Conservation (phyloP, 768 basidiomycete genomes). For the Chalciporus pseudorubinellus region DNA sequence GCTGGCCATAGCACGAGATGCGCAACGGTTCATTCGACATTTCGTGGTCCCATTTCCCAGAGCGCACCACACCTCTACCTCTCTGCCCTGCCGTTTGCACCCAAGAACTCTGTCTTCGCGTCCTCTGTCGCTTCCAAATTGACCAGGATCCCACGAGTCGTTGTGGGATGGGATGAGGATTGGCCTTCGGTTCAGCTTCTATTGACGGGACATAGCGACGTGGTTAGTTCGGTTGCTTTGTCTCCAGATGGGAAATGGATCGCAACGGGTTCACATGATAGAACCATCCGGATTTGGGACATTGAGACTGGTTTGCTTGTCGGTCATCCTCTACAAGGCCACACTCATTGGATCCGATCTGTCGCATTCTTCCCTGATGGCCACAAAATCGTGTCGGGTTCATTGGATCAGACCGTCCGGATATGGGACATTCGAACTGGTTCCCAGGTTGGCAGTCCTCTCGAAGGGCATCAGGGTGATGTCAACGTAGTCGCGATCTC, state of each 20-base stretch:
- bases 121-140: too few species aligned
- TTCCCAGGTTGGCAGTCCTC: neutral
- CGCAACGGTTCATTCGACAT: too few species aligned
- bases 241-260: constrained; percentile 1
- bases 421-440: constrained; percentile 9
- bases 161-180: neutral
- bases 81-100: too few species aligned
- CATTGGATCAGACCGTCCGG: constrained; percentile 3
- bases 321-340: neutral
- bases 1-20: too few species aligned
- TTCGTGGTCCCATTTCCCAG: too few species aligned
- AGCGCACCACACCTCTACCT: too few species aligned
- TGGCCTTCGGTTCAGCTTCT: neutral
- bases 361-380: neutral
- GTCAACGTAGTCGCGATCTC: constrained; percentile 11
- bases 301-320: neutral
- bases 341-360: neutral
- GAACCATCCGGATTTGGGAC: neutral
- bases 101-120: too few species aligned
- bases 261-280: neutral
- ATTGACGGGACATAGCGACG: neutral
- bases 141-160: neutral
- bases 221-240: neutral
- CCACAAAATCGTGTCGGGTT: neutral
- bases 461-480: constrained; percentile 1